These are phyloP conservation scores for Dothistroma pini DNA, from an alignment of 2,329 filamentous ascomycete species.

Conservation along the genomic window DNA sequence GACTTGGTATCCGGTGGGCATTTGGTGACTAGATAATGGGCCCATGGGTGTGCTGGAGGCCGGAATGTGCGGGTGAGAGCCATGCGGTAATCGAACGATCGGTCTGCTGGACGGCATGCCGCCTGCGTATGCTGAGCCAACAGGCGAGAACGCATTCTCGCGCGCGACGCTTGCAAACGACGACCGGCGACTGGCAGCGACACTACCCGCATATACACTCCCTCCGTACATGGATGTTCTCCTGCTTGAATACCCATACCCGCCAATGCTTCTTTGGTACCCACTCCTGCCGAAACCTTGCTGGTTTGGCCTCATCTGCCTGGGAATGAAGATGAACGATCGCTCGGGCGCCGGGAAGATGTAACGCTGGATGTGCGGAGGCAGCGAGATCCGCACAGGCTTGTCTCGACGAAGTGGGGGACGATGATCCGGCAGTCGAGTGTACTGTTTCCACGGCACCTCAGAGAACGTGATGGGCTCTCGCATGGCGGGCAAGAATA, in stretches of 20 bases:
- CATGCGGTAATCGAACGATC: slow-evolving; percentile 77
- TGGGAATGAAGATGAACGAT: slow-evolving; percentile 97
- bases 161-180: slow-evolving; percentile 67
- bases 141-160: slow-evolving; percentile 75
- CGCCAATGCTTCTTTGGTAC: slow-evolving; percentile 68
- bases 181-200: slow-evolving; percentile 84
- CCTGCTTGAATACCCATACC: slow-evolving; percentile 64
- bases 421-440: slow-evolving; percentile 88
- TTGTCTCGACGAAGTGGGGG: slow-evolving; percentile 94
- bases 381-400: slow-evolving; percentile 88
- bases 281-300: slow-evolving; percentile 66
- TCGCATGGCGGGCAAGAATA: slow-evolving; percentile 73
- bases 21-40: slow-evolving; percentile 35
- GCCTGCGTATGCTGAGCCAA: slow-evolving; percentile 60
- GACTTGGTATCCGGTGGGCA: slow-evolving; percentile 49
- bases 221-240: slow-evolving; percentile 80
- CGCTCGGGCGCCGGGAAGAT: slow-evolving; percentile 86
- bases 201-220: slow-evolving; percentile 79
- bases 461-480: slow-evolving; percentile 67
- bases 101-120: slow-evolving; percentile 59
- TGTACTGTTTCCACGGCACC: slow-evolving; percentile 84
- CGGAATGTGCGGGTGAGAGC: slow-evolving; percentile 38
- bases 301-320: slow-evolving; percentile 88
- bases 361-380: slow-evolving; percentile 73
- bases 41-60: slow-evolving; percentile 32